These are phyloP conservation scores for Starmerella khaoyaiensis DNA, from an alignment of 805 yeast genomes.

Conservation along the genomic window DNA sequence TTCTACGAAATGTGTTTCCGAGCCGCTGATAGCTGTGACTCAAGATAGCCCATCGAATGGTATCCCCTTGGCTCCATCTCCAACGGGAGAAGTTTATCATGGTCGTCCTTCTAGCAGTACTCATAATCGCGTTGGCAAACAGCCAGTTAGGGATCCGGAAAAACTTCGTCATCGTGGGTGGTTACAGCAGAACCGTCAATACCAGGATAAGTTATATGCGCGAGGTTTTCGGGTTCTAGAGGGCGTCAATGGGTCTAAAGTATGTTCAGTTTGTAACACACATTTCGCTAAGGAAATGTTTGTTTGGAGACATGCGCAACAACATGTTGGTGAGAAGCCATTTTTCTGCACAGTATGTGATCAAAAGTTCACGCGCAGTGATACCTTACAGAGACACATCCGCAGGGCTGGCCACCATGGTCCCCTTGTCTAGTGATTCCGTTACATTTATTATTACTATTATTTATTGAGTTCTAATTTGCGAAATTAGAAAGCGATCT, in stretches of 20 bases:
- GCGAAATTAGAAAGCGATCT: neutral
- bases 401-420: conserved; percentile 9
- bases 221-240: conserved; percentile 14
- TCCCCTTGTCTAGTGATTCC: neutral
- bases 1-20: neutral
- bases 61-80: no score
- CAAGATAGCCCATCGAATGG: neutral
- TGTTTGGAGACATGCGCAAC: conserved; percentile 17
- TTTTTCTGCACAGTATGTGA: conserved; percentile 17
- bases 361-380: conserved; percentile 15
- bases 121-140: neutral
- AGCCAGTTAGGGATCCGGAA: conserved; percentile 5
- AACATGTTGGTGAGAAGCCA: conserved; percentile 16
- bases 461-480: neutral
- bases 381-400: conserved; percentile 17
- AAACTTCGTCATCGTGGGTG: conserved; percentile 14
- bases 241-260: conserved; percentile 9
- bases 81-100: neutral
- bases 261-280: conserved; percentile 12
- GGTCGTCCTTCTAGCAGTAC: neutral
- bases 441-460: neutral
- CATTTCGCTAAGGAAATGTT: conserved; percentile 15
- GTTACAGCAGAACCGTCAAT: conserved; percentile 13
- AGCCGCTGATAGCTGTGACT: neutral
- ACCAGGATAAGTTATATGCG: conserved; percentile 8